Evolutionary conservation across 352 stramenopile species (phyloP), one percentile per base, ranked within the genome.

Genomic region (Globisporangium orthogonon): DNA sequence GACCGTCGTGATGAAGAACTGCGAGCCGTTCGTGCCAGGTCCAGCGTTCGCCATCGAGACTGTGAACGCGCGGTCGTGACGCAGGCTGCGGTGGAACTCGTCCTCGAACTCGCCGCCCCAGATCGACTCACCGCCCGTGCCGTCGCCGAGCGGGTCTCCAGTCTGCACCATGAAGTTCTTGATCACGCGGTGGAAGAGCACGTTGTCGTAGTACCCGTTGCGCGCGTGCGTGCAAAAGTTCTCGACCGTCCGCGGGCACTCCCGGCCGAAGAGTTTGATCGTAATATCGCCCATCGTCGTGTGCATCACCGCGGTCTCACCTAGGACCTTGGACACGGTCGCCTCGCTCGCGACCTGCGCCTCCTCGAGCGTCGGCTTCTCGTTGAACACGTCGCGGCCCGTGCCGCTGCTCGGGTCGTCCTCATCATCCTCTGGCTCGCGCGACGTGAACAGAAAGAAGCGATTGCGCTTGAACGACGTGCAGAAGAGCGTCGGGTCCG

Each of bases 71-170:
- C 96, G 86, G 77, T 99, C 96, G 69, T 99, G 96, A 48, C 89
- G 75, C 60, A 98, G 71, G 62, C 72, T 95, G 43, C 91, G 86
- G 58, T 98, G 85, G 74, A 99, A 98, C 70, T 99, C 97, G 80
- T 99, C 97, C 66, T 99, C 95, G 65, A 99, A 99, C 65, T 99
- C 94, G 49, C 95, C 96, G 35, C 97, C 97, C 97, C 97, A 99
- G 60, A 99, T 99, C 52, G 82, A 97, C 77, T 99, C 96, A 31
- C 98, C 98, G 50, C 97, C 97, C 1, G 96, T 99, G 44, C 97
- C 97, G 71, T 99, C 96, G 33, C 97, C 97, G 15, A 98, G 67
- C 13, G 96, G 96, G 65, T 99, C 96, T 2, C 90, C 90, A 1
- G 79, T 91, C 67, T 95, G 87, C 0, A 97, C 78, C 61, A 97